phyloP scores from a whole-genome alignment of 169 alveolate genomes.

The Plasmodium blacklocki region DNA sequence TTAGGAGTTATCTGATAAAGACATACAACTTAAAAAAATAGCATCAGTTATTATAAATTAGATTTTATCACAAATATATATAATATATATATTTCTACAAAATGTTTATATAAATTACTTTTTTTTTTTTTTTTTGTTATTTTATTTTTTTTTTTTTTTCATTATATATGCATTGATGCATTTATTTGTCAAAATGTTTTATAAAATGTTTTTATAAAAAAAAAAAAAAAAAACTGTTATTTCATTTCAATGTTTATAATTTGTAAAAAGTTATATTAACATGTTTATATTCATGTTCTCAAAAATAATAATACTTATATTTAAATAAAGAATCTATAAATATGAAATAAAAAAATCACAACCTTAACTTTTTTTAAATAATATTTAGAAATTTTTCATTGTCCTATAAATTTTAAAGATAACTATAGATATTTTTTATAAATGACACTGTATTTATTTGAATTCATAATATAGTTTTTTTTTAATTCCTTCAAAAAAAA shows the following conservation, averaged over 20 bases:
- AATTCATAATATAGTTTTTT: too few species aligned
- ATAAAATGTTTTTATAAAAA: constrained; percentile 41
- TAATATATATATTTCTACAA: constrained; percentile 12
- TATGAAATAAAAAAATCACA: too few species aligned
- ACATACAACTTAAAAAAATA: constrained; percentile 71
- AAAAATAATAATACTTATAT: too few species aligned
- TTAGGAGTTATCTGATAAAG: constrained; percentile 73
- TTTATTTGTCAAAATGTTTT: constrained; percentile 65
- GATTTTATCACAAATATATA: constrained; percentile 15
- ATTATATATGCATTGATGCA: constrained; percentile 73
- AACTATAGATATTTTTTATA: too few species aligned
- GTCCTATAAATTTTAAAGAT: too few species aligned
- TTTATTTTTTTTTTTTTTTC: constrained; percentile 20
- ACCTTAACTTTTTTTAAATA: too few species aligned
- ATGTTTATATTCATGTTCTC: background rate
- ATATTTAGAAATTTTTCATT: too few species aligned
- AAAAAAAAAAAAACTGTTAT: constrained; percentile 13
- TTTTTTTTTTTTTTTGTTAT: constrained; percentile 51
- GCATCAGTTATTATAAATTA: constrained; percentile 76
- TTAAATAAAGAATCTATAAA: too few species aligned
- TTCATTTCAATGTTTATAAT: constrained; percentile 3
- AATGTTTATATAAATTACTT: constrained; percentile 19
- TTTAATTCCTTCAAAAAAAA: too few species aligned
- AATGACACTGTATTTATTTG: too few species aligned
- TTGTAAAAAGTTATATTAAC: constrained; percentile 43